Evolutionary conservation across 768 basidiomycete genomes (phyloP), one percentile per base, ranked within the genome.

Genomic region (Trametes villosa): DNA sequence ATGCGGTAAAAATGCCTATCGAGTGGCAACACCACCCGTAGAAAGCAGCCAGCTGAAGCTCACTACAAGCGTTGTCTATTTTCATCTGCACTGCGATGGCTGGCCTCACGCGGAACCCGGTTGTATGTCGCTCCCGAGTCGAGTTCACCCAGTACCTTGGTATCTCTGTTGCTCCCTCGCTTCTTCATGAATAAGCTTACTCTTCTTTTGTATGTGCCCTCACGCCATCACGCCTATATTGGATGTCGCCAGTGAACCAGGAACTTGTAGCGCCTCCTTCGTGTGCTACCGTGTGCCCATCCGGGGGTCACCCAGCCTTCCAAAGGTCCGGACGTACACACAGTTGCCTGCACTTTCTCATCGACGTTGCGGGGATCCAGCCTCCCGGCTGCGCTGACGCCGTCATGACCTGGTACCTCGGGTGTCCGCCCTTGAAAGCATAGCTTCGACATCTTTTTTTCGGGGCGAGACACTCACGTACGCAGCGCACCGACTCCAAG

Each of bases 51-150:
- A 44, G 53, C 41, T n/a, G n/a, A n/a, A n/a, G 42, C 53, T 36
- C 41, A 45, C n/a, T 18, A 2, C 9, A 7, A 29, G 2, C 22
- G n/a, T 22, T 7, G 26, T 18, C 30, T 20, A 17, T 24, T 27
- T 26, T 20, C 29, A 38, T 29, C 27, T 11, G 53, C 53, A 30
- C 53, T 44, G 33, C 30, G 20, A 8, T 17, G n/a, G n/a, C n/a
- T n/a, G 45, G 46, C 48, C 55, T 48, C 55, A 56, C 55, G 26
- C 4, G 33, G 26, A 9, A 3, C 13, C 46, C 55, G 55, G 55
- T 4, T 24, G n/a, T 40, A 15, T 9, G 24, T 33, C 34, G 22
- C 24, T 56, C 46, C 55, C 46, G 55, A 47, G 26, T 26, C 17
- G 9, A 29, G 33, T 27, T 36, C 26, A n/a, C 46, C 55, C 55